Evolutionary conservation across 2,329 filamentous ascomycete genomes (phyloP), one percentile per base, ranked within the genome.

Genomic region (Rhexocercosporidium sp.): DNA sequence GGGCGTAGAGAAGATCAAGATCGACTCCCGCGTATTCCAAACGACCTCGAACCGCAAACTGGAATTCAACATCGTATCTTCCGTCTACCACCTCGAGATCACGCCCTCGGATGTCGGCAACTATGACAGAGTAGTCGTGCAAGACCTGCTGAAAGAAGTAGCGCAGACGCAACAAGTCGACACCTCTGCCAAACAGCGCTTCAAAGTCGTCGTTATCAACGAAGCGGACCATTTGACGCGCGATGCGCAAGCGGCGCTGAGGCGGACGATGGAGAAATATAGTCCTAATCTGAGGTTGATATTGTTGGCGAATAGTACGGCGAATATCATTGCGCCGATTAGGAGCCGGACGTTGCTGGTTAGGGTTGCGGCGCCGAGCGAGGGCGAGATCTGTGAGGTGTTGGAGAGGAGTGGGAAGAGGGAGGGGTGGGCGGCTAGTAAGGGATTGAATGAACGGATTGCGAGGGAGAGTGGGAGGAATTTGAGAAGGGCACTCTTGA

Each of bases 91-190:
- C 80, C 90, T 99, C 74, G 96, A 99, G 79, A 99, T 99, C 77
- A 99, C 96, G 8, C 96, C 96, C 0, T 96, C 93, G 0, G 96
- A 99, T 74, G 96, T 99, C 4, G 96, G 95, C 69, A 97, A 92
- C 79, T 97, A 97, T 77, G 96, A 99, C 80, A 88, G 96, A 64
- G 96, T 99, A 3, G 96, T 99, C 1, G 86, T 99, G 16, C 96
- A 99, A 78, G 96, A 98, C 76, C 83, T 99, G 59, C 83, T 99
- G 59, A 99, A 99, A 80, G 96, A 99, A 80, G 95, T 99, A 5
- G 96, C 96, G 34, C 96, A 99, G 81, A 99, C 96, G 62, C 96
- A 99, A 79, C 96, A 99, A 81, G 96, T 99, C n/a, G 96, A 99
- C 79, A 85, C 96, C 73, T 86, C 89, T 14, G 96, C 96, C 18